These are phyloP conservation scores for Ceratobasidium theobromae DNA, from an alignment of 1,284 basidiomycete genomes.

Conservation along the genomic window DNA sequence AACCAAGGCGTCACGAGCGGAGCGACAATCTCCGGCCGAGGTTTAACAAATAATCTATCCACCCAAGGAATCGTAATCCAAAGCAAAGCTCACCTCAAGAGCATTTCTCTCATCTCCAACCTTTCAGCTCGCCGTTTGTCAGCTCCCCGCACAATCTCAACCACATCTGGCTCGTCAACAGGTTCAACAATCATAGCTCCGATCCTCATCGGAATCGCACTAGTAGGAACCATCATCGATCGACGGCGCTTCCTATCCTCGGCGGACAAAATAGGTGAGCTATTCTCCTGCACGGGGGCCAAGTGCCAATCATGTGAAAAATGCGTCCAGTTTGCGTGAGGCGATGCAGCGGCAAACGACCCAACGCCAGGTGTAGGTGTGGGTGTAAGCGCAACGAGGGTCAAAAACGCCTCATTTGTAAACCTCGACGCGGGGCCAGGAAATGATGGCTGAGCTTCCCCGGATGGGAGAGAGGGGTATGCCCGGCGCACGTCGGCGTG, in stretches of 20 bases:
- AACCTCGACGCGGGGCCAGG: conserved; percentile 30
- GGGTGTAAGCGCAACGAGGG: conserved; percentile 33
- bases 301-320: not conserved
- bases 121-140: conserved; percentile 32
- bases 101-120: conserved; percentile 31
- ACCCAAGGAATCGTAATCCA: not conserved
- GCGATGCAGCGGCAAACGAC: not conserved
- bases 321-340: not conserved
- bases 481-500: conserved; percentile 33
- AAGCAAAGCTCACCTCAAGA: conserved; percentile 29
- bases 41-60: not conserved
- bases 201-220: not conserved
- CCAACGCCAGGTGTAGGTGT: not conserved
- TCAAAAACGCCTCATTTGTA: conserved; percentile 35
- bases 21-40: not conserved
- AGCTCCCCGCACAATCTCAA: conserved; percentile 13
- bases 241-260: not conserved
- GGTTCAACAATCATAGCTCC: conserved; percentile 9
- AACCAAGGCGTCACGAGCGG: too few relatives aligned
- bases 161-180: not conserved
- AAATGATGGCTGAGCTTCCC: not conserved
- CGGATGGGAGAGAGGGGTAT: conserved; percentile 8
- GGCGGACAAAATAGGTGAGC: not conserved
- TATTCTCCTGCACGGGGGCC: conserved; percentile 10
- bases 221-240: conserved; percentile 2